Evolutionary conservation across 495 filamentous ascomycete species (phyloP), one percentile per base, ranked within the genome.

Genomic region (Annulohypoxylon maeteangense): DNA sequence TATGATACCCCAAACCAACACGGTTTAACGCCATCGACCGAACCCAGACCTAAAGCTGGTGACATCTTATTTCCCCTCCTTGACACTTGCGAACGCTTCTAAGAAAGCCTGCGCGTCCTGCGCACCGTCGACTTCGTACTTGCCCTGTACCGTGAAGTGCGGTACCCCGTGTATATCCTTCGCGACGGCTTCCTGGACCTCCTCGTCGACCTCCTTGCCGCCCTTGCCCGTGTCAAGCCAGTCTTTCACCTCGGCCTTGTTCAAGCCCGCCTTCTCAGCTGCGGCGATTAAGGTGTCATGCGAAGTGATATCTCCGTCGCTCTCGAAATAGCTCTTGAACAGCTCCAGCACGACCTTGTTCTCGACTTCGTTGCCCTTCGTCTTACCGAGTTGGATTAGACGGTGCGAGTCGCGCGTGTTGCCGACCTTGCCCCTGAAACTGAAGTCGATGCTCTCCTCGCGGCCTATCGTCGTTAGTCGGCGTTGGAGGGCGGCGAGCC

Each of bases 351-450:
- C 88, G 20, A 94, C 86, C n/a, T 84, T 82, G 2, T 84, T 90
- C 80, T 93, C 88, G 36, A 88, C 67, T 1, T 80, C 80, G 34
- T 80, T 71, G 11, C 83, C 82, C 67, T 89, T 87, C 34, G 83
- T 79, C 58, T 87, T 89, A 16, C 86, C 91, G 50, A 89, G 83
- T 75, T 92, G 88, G 44, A 93, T 84, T 65, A 95, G 65, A 8
- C 91, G 87, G 71, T 94, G 92, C 65, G 87, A 89, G 65, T 94
- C 90, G 23, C 90, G 77, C n/a, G 92, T 94, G 38, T 87, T 89
- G 7, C 92, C 92, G 5, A 87, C 87, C 59, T 86, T 88, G 38
- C 92, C 90, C 4, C 86, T 86, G 63, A 89, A 92, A 23, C 81
- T 83, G 80, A 94, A 95, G 56, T 83, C 77, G 66, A 95, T 93